A percentile compares a stretch with the other conserved stretches of the same genome.
These are phyloP conservation scores for Metschnikowia gelsemii DNA, from an alignment of 805 yeast species.

Conservation along the genomic window DNA sequence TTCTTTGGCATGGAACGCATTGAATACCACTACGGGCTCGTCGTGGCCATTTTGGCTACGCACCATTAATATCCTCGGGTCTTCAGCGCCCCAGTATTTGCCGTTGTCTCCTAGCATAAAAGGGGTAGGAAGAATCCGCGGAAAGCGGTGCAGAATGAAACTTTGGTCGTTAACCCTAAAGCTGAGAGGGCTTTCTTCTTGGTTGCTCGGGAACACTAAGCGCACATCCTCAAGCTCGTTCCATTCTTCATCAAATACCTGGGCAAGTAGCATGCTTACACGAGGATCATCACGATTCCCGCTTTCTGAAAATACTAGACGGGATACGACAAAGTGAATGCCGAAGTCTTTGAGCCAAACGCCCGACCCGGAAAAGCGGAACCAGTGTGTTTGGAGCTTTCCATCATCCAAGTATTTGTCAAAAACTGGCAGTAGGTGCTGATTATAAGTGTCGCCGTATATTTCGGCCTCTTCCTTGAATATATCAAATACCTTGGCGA, in stretches of 20 bases:
- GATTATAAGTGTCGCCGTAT: constrained; percentile 11
- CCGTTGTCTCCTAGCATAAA: constrained; percentile 9
- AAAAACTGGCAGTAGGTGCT: constrained; percentile 9
- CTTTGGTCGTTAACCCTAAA: constrained; percentile 8
- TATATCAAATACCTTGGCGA: constrained; percentile 4
- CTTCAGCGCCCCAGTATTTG: constrained; percentile 46
- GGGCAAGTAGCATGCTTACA: constrained; percentile 20
- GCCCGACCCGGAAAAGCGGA: constrained; percentile 22
- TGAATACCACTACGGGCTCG: constrained; percentile 50
- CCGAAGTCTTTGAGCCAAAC: constrained; percentile 26
- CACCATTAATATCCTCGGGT: constrained; percentile 44
- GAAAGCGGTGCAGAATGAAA: constrained; percentile 12
- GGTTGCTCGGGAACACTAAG: constrained; percentile 26
- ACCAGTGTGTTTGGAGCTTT: constrained; percentile 17
- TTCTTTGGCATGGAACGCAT: constrained; percentile 24
- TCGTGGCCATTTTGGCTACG: constrained; percentile 33
- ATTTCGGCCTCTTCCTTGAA: constrained; percentile 11
- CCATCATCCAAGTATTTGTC: constrained; percentile 4
- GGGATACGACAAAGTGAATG: constrained; percentile 23
- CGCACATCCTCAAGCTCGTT: constrained; percentile 22
- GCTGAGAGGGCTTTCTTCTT: neutral
- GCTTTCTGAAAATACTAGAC: constrained; percentile 18
- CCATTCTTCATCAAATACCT: constrained; percentile 25
- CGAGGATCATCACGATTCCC: constrained; percentile 16
- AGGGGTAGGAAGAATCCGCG: constrained; percentile 15